Base-by-base conservation (phyloP, 768 basidiomycete genomes). In the Imleria badia region DNA sequence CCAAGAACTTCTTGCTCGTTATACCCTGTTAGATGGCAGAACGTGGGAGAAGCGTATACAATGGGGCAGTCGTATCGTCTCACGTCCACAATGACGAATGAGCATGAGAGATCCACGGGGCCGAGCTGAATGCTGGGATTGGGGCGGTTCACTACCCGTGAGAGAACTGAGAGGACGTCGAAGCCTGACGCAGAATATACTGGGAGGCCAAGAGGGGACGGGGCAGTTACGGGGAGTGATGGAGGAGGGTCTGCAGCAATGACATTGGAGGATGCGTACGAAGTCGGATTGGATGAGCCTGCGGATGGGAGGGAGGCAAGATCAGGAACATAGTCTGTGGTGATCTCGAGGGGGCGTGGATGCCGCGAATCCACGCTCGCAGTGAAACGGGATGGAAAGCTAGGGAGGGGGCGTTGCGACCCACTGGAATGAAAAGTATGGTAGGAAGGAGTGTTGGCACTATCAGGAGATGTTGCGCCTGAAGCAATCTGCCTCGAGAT, bases 181-280 rank as follows among this genome's bases (percentile, higher is more conserved):
- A 97, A 97, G 3, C 96, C 97, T 1, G 91, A 89, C 1, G 85
- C 76, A 2, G 94, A 94, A 73, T 99, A 99, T 3, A 98, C 78
- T 3, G 87, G 84, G 26, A 81, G 71, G 35, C 64, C 64, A 13
- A 70, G 50, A 3, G 74, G 47, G 6, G 78, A 68, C 22, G 78
- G 68, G 2, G 64, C 51, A 48, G 60, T 38, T 50, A 68, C n/a
- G 14, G 60, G 48, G 26, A 39, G 43, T 14, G 54, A 22, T 7
- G 45, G 35, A 8, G 41, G 17, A 15, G 45, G 38, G 29, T 38
- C 30, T 17, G 58, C 8, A 14, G 19, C 20, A 38, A 36, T 33
- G 43, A 36, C 17, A 50, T 20, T 45, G 29, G 61, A 49, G 14
- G 51, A 44, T 4, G 50, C 10, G 29, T 52, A 61, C 7, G 55